Conservation (phyloP, 23 red algal genomes). For the Pyropia yezoensis region DNA sequence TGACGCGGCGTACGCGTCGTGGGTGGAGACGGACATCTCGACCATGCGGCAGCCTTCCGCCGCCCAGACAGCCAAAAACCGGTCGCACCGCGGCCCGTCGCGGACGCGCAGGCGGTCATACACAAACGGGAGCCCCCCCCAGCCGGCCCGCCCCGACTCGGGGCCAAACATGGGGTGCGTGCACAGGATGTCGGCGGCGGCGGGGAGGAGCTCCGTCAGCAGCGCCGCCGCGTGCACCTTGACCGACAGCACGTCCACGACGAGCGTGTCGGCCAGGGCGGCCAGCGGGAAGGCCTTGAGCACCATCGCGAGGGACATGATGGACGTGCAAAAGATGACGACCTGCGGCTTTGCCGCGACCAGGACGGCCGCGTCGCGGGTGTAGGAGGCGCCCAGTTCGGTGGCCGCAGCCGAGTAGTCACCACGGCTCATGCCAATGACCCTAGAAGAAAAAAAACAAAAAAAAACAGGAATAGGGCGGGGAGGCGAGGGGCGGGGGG, state of each 20-base stretch:
- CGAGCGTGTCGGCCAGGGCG: conserved; percentile 49
- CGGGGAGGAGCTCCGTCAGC: conserved; percentile 50
- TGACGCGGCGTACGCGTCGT: conserved; percentile 84
- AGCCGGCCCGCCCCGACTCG: conserved; percentile 61
- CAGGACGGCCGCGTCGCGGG: conserved; percentile 15
- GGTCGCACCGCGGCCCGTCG: conserved; percentile 27
- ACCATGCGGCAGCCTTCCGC: conserved; percentile 80
- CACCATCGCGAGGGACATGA: conserved; percentile 71
- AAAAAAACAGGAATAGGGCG: not conserved
- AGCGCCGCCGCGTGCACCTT: conserved; percentile 79
- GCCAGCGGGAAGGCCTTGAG: conserved; percentile 58
- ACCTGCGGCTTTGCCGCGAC: conserved; percentile 61
- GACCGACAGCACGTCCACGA: conserved; percentile 92
- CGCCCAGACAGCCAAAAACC: conserved; percentile 76
- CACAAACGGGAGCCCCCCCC: conserved; percentile 91
- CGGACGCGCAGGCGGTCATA: conserved; percentile 73
- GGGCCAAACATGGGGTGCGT: conserved; percentile 99
- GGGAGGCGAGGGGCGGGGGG: not conserved
- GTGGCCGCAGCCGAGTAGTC: conserved; percentile 63
- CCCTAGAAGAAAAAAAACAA: not conserved
- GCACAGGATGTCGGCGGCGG: conserved; percentile 61
- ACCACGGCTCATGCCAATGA: conserved; percentile 64
- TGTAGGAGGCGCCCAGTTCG: conserved; percentile 61
- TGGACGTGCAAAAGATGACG: conserved; percentile 81
- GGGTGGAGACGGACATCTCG: conserved; percentile 56